Evolutionary conservation across 257 asterid species (phyloP), one percentile per base, ranked within the genome.

Genomic region (Capsicum chinense): DNA sequence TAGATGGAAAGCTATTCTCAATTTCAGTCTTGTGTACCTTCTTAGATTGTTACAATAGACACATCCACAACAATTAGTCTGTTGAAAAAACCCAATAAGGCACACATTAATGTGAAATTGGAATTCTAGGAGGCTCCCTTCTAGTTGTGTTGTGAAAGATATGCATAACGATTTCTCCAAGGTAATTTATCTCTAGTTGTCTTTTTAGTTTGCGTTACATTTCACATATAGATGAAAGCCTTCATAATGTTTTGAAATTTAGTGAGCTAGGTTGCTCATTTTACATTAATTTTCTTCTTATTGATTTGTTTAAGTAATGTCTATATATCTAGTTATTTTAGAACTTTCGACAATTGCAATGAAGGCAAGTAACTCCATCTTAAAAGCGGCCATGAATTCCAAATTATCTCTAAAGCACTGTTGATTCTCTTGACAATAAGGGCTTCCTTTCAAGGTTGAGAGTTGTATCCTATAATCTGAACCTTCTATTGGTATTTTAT

Each of bases 61-160:
- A 39, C 42, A 39, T 39, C 42, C 42, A 39, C 42, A 4, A 39
- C 42, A 39, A 39, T 4, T 39, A 39, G 42, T 39, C 42, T 39
- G 90, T 91, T n/a, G 95, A 93, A 39, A 0, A 84, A 67, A 64
- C 87, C 15, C 86, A 86, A 81, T 93, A 88, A 66, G 90, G 88
- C 57, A 16, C 87, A 14, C 39, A 68, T 16, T 87, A 89, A 62
- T 88, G 81, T 8, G 16, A 83, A 12, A 42, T 83, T 79, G 67
- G 67, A 88, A 79, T 79, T 94, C 91, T 88, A 88, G 94, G 86
- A 93, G 96, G 90, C 96, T 91, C 39, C 98, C 99, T 85, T 95
- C 99, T 1, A 98, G 99, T 81, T 94, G 92, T 83, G 80, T 95
- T 67, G 85, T 95, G 70, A 94, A 90, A 89, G 94, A 90, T 86